A percentile compares a stretch with the other conserved stretches of the same genome.
Evolutionary conservation across 371 early-diverging fungal genomes (phyloP).

Genomic region (Catenaria anguillulae): DNA sequence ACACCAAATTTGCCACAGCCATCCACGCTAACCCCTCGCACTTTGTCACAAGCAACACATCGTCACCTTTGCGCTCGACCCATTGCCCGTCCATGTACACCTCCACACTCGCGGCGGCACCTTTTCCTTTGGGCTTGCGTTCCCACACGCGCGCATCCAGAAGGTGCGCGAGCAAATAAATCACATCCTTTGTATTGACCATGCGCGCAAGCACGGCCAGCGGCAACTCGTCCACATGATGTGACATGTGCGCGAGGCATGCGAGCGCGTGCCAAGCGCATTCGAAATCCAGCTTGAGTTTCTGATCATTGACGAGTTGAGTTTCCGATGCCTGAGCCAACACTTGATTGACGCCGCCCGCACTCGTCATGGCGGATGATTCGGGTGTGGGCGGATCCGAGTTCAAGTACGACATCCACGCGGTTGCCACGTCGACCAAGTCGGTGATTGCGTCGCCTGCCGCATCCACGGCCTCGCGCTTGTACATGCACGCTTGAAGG

Average conservation of each 20-base stretch:
- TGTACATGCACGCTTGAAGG: constrained; percentile 24
- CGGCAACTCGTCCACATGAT: constrained; percentile 18
- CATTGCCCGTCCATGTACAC: constrained; percentile 22
- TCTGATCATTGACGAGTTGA: background rate
- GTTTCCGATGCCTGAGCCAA: too few relatives aligned
- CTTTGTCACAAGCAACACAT: constrained; percentile 16
- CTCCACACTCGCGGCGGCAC: background rate
- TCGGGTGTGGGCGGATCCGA: background rate
- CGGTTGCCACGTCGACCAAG: constrained; percentile 21
- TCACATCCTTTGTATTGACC: constrained; percentile 17
- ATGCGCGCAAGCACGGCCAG: constrained; percentile 17
- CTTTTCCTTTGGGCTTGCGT: constrained; percentile 10
- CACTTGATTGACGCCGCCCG: background rate
- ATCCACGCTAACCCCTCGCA: constrained; percentile 35
- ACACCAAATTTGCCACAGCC: constrained; percentile 24
- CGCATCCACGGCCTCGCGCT: constrained; percentile 12
- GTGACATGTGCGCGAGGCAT: constrained; percentile 15
- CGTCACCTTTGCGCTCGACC: constrained; percentile 19
- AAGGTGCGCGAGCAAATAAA: constrained; percentile 14
- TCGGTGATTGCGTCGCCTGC: constrained; percentile 22
- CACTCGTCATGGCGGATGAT: too few relatives aligned
- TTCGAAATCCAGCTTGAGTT: background rate
- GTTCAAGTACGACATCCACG: constrained; percentile 17
- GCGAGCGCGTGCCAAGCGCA: constrained; percentile 3
- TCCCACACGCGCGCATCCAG: constrained; percentile 27